phyloP scores from a whole-genome alignment of 192 early-diverging fungal species.

The Kickxella alabastrina region DNA sequence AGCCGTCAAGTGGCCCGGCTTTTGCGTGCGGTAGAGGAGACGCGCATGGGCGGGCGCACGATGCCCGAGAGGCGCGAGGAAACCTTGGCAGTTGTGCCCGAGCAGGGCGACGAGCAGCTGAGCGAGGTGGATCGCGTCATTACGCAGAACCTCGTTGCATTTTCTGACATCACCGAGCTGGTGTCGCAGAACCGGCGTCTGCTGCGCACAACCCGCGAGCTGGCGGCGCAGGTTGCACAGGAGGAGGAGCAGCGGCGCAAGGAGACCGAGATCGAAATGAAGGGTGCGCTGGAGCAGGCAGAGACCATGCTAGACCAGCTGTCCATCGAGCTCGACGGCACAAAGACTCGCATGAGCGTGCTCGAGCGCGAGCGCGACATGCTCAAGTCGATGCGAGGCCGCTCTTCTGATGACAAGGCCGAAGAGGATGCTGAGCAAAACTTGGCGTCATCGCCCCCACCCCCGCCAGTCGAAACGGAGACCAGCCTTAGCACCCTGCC shows the following conservation, averaged over 20 bases:
- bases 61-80: conserved; percentile 28
- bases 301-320: conserved; percentile 54
- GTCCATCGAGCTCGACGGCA: conserved; percentile 49
- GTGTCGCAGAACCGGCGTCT: conserved; percentile 62
- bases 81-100: conserved; percentile 12
- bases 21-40: conserved; percentile 53
- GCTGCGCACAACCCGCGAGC: conserved; percentile 56
- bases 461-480: neutral
- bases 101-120: conserved; percentile 24
- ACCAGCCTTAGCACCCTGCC: neutral
- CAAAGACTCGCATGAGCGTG: conserved; percentile 47
- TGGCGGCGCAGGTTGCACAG: conserved; percentile 51
- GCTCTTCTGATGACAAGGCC: conserved; percentile 5
- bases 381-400: conserved; percentile 39
- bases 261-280: conserved; percentile 47
- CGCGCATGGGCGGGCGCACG: conserved; percentile 45
- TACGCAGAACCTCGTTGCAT: conserved; percentile 54
- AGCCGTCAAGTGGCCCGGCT: conserved; percentile 55
- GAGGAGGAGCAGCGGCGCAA: conserved; percentile 45
- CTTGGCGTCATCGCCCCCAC: neutral
- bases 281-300: conserved; percentile 54
- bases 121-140: conserved; percentile 54
- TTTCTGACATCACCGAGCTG: conserved; percentile 52
- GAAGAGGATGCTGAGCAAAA: conserved; percentile 4
- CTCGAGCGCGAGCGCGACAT: conserved; percentile 61